These are phyloP conservation scores for Bretschneidera sinensis DNA, from an alignment of 345 rosid genomes.

Conservation along the genomic window DNA sequence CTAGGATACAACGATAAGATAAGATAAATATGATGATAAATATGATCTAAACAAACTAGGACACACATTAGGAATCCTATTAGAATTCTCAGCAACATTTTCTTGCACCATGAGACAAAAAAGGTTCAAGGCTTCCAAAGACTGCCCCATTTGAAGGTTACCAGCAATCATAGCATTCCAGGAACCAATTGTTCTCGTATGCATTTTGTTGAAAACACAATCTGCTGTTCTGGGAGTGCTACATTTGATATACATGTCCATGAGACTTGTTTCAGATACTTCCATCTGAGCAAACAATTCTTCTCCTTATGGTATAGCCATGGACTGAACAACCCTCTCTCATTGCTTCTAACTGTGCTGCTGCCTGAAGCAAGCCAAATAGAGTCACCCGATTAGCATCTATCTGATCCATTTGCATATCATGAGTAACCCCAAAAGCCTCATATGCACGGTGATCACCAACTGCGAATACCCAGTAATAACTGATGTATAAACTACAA, in stretches of 20 bases:
- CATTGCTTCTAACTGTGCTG: conserved; percentile 19
- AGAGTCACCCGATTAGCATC: conserved; percentile 30
- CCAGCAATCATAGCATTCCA: conserved; percentile 36
- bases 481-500: conserved; percentile 28
- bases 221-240: conserved; percentile 12
- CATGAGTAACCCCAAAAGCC: conserved; percentile 22
- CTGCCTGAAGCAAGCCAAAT: conserved; percentile 31
- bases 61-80: too few species aligned
- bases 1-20: too few species aligned
- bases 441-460: conserved; percentile 14
- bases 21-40: too few species aligned
- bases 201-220: conserved; percentile 15
- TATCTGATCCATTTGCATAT: conserved; percentile 23
- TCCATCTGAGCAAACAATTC: conserved; percentile 30
- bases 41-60: too few species aligned
- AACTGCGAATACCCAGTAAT: conserved; percentile 20
- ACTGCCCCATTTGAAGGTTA: conserved; percentile 20
- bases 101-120: conserved; percentile 20
- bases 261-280: conserved; percentile 31
- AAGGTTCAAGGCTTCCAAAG: conserved; percentile 24
- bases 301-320: conserved; percentile 32
- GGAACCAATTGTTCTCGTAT: conserved; percentile 18
- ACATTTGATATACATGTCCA: conserved; percentile 37
- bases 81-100: too few species aligned
- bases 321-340: conserved; percentile 28